Conservation (phyloP, 352 stramenopile species). For the Ophiocytium majus region DNA sequence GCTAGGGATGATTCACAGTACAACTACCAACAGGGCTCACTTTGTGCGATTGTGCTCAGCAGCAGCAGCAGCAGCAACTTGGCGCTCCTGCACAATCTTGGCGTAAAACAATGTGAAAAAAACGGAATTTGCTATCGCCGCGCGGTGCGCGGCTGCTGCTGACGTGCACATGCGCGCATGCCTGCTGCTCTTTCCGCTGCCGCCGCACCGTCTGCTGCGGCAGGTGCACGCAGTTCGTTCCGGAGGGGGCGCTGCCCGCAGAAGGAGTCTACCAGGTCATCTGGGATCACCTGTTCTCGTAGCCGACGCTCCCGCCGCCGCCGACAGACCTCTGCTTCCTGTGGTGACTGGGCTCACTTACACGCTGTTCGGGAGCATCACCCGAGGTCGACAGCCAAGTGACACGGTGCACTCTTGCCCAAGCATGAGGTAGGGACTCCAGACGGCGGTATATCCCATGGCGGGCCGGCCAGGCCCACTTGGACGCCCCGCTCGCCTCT, state of each 20-base stretch:
- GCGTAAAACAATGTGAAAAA: not conserved
- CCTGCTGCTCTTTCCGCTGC: not conserved
- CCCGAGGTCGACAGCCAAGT: too few species aligned
- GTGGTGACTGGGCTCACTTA: too few species aligned
- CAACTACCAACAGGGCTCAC: not conserved
- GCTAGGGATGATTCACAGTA: not conserved
- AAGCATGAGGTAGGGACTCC: too few species aligned
- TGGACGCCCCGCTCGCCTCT: too few species aligned
- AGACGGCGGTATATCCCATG: too few species aligned
- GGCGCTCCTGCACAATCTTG: conserved; percentile 2
- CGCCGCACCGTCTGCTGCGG: too few species aligned
- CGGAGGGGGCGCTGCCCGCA: not conserved
- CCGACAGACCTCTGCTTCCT: too few species aligned
- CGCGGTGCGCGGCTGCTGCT: not conserved
- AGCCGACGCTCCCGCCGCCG: too few species aligned
- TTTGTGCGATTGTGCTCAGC: not conserved
- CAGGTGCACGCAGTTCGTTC: not conserved
- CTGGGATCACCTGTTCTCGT: conserved; percentile 11
- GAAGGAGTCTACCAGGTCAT: conserved; percentile 17
- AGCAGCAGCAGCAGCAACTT: not conserved
- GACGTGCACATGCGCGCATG: not conserved
- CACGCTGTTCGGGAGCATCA: too few species aligned
- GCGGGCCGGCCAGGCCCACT: too few species aligned
- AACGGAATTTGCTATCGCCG: not conserved
- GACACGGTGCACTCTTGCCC: too few species aligned